These are phyloP conservation scores for Linnemannia exigua DNA, from an alignment of 192 early-diverging fungal species.

Conservation along the genomic window DNA sequence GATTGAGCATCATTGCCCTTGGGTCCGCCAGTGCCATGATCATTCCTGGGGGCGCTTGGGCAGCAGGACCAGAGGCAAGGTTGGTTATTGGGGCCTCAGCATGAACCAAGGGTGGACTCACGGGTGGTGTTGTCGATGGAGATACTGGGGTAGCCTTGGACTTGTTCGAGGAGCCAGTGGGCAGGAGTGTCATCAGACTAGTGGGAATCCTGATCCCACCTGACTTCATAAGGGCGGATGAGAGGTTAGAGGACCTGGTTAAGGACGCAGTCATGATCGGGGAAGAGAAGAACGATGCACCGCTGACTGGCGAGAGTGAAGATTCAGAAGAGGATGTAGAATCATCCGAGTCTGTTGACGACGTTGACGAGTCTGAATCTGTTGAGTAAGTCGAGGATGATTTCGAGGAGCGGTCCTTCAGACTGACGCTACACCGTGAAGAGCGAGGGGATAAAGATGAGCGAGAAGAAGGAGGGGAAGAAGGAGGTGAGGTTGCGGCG, in stretches of 20 bases:
- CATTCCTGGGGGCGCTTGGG: neutral
- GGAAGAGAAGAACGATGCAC: conserved; percentile 39
- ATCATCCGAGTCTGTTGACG: conserved; percentile 18
- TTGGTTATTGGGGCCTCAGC: neutral
- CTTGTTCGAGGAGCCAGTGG: neutral
- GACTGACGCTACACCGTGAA: neutral
- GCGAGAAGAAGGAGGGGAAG: neutral
- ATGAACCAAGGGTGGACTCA: conserved; percentile 10
- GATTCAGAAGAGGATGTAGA: conserved; percentile 16
- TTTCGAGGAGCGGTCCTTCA: conserved; percentile 1
- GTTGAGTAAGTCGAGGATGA: conserved; percentile 24
- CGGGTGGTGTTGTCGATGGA: neutral
- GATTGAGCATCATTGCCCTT: conserved; percentile 31
- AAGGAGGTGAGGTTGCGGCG: neutral
- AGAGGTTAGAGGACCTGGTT: neutral
- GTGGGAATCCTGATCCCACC: conserved; percentile 34
- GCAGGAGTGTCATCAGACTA: conserved; percentile 37
- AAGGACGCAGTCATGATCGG: neutral
- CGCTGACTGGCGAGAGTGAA: conserved; percentile 36
- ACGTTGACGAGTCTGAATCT: conserved; percentile 13
- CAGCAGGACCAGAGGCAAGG: neutral
- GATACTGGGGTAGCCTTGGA: neutral
- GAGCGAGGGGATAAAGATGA: neutral
- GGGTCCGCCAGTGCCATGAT: conserved; percentile 16
- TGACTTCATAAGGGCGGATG: conserved; percentile 11